Evolutionary conservation across 2,329 filamentous ascomycete species (phyloP).

Genomic region (Didymella pomorum): DNA sequence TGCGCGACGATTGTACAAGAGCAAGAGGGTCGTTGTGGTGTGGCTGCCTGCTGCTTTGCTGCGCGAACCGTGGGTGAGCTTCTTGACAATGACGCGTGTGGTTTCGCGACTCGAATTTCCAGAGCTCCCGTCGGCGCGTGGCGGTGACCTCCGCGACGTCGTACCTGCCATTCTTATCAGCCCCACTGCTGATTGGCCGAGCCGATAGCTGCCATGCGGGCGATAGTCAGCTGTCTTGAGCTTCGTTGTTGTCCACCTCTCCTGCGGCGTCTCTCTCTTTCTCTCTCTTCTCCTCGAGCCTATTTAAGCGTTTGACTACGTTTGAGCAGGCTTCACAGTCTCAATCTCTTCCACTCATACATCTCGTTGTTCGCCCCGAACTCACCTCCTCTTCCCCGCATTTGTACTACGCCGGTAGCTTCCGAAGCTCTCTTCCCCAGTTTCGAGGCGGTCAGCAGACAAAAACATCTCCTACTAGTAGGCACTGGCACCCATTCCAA

Average conservation of each 20-base stretch:
- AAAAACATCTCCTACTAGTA: constrained; percentile 4
- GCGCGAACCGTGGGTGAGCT: constrained; percentile 7
- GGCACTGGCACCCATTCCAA: constrained; percentile 5
- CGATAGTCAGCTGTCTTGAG: constrained; percentile 26
- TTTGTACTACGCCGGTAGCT: constrained; percentile 19
- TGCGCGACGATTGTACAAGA: background rate
- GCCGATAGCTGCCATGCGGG: constrained; percentile 26
- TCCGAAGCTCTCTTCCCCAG: constrained; percentile 20
- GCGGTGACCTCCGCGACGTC: constrained; percentile 22
- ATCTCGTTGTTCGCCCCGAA: background rate
- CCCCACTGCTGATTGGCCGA: constrained; percentile 36
- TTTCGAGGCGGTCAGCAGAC: constrained; percentile 8
- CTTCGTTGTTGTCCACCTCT: constrained; percentile 21
- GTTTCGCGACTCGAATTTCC: constrained; percentile 21
- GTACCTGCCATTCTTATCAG: constrained; percentile 45
- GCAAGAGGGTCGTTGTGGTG: background rate
- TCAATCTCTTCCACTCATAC: background rate
- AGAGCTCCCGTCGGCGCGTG: constrained; percentile 11
- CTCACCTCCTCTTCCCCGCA: constrained; percentile 18
- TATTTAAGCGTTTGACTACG: constrained; percentile 21
- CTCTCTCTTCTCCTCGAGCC: constrained; percentile 18
- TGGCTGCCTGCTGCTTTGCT: background rate
- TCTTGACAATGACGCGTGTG: constrained; percentile 21
- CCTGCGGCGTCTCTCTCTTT: constrained; percentile 14
- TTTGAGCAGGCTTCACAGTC: constrained; percentile 13